Conservation (phyloP, 352 stramenopile species). For the Pythium oligandrum region DNA sequence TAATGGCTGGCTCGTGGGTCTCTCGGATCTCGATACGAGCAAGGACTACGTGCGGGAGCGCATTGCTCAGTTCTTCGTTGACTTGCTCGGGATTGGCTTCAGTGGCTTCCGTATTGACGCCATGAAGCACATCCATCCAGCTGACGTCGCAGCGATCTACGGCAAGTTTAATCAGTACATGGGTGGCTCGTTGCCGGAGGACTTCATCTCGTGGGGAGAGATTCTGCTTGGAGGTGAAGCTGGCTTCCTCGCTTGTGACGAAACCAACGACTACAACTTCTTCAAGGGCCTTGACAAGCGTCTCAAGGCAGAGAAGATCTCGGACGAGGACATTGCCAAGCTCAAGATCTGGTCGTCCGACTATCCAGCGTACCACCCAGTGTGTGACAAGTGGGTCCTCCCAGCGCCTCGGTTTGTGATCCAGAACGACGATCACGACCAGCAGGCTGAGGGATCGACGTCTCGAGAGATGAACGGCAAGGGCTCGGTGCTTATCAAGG, state of each 20-base stretch:
- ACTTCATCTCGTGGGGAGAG: constrained; percentile 64
- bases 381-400: constrained; percentile 59
- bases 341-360: constrained; percentile 77
- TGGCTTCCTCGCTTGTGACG: constrained; percentile 41
- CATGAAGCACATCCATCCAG: constrained; percentile 54
- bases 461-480: constrained; percentile 49
- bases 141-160: constrained; percentile 45
- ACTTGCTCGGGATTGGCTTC: constrained; percentile 63
- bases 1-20: constrained; percentile 25
- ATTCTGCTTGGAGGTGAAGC: constrained; percentile 17
- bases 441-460: constrained; percentile 42
- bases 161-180: constrained; percentile 46
- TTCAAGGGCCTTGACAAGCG: constrained; percentile 44
- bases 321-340: constrained; percentile 46
- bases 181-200: constrained; percentile 44
- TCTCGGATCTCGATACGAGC: no score
- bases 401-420: constrained; percentile 54
- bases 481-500: constrained; percentile 54
- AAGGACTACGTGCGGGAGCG: neutral
- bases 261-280: constrained; percentile 55
- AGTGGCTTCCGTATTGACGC: constrained; percentile 67
- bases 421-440: constrained; percentile 75
- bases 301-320: constrained; percentile 38
- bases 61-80: constrained; percentile 69
- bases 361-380: constrained; percentile 50